Evolutionary conservation across 208 protist species (phyloP).

Genomic region (Acanthamoeba sp.): DNA sequence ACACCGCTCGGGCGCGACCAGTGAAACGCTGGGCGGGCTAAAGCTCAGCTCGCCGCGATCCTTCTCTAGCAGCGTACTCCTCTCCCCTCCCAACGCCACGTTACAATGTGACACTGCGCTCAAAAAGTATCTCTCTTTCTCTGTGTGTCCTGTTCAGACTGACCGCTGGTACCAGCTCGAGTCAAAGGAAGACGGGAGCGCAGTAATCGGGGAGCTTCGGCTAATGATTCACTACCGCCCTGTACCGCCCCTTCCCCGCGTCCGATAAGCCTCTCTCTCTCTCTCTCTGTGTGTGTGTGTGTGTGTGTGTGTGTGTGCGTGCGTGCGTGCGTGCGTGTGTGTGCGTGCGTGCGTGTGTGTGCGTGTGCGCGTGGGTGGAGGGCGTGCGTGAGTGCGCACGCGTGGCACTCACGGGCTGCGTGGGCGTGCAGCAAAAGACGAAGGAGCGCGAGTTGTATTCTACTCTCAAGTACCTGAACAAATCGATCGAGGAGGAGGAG

Average conservation of each 20-base stretch:
- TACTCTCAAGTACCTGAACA: neutral
- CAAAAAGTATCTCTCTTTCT: no score
- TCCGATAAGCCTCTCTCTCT: neutral
- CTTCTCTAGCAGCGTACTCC: neutral
- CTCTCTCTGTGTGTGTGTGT: no score
- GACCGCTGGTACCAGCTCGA: neutral
- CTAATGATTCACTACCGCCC: neutral
- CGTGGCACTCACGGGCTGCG: no score
- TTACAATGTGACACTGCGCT: no score
- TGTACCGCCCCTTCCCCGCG: neutral
- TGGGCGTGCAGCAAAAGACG: neutral
- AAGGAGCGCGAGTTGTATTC: neutral
- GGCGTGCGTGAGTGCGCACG: no score
- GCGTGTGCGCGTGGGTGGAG: no score
- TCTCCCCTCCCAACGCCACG: neutral
- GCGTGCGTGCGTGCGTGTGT: no score
- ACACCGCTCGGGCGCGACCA: neutral
- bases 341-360: no score
- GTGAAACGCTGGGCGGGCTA: neutral
- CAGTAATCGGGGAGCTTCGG: neutral
- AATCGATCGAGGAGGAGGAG: neutral
- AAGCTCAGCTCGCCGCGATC: neutral
- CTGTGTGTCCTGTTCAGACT: neutral
- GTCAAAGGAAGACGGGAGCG: neutral
- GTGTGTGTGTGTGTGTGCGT: no score